phyloP scores from a whole-genome alignment of 257 asterid species.

The Haberlea rhodopensis region DNA sequence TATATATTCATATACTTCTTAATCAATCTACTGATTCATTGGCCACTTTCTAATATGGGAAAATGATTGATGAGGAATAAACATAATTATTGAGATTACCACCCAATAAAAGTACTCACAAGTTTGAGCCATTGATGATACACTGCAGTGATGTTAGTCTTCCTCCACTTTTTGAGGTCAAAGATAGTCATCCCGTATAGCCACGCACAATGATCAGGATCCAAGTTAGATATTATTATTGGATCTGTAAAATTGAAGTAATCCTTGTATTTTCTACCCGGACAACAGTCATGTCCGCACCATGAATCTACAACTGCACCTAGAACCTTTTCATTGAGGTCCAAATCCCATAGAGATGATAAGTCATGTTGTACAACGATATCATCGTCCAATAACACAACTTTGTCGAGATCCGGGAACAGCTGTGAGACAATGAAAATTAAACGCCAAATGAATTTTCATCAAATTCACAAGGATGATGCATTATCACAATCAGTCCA shows the following conservation, averaged over 20 bases:
- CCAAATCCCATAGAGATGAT: conserved; percentile 78
- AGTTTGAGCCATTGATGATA: conserved; percentile 87
- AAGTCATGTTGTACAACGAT: conserved; percentile 72
- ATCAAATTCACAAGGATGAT: conserved; percentile 22
- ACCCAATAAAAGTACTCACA: conserved; percentile 43
- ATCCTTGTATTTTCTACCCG: conserved; percentile 64
- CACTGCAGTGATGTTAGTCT: conserved; percentile 56
- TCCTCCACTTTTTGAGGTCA: conserved; percentile 79
- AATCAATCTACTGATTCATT: no score
- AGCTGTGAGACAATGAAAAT: conserved; percentile 58
- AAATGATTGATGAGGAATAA: neutral
- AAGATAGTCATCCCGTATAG: conserved; percentile 73
- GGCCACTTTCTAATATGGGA: neutral
- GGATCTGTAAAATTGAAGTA: conserved; percentile 67
- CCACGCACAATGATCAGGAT: conserved; percentile 62
- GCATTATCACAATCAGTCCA: conserved; percentile 22
- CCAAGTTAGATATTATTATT: conserved; percentile 48
- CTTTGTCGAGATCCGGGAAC: conserved; percentile 72
- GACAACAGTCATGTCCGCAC: conserved; percentile 61
- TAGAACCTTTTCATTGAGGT: conserved; percentile 68
- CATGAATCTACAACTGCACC: conserved; percentile 81
- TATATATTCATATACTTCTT: neutral
- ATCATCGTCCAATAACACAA: conserved; percentile 86
- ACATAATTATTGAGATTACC: no score
- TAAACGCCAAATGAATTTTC: conserved; percentile 31